phyloP scores from a whole-genome alignment of 352 stramenopile genomes.

The Pythium rhizo-oryzae region DNA sequence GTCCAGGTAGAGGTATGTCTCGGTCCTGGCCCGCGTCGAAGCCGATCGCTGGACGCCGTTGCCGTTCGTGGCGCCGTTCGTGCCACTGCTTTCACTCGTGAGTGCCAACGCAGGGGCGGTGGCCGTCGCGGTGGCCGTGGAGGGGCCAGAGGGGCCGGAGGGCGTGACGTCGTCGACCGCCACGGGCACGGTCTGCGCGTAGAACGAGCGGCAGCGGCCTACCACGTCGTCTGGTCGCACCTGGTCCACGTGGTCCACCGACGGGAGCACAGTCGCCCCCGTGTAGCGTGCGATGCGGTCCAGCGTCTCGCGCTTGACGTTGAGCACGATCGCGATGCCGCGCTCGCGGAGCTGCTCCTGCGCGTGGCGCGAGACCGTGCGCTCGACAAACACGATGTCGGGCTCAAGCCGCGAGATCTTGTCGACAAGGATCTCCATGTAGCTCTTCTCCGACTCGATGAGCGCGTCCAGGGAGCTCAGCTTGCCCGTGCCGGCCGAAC shows the following conservation, averaged over 20 bases:
- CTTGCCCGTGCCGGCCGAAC: conserved; percentile 76
- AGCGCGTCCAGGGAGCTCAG: conserved; percentile 96
- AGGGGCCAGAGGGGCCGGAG: not conserved
- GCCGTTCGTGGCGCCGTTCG: conserved; percentile 22
- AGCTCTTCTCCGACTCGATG: conserved; percentile 96
- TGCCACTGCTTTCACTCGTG: not conserved
- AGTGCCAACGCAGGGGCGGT: not conserved
- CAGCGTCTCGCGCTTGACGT: conserved; percentile 93
- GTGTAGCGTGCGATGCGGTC: conserved; percentile 94
- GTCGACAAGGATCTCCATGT: conserved; percentile 96
- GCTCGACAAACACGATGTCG: conserved; percentile 95
- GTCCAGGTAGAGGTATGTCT: conserved; percentile 95
- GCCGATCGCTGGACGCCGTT: conserved; percentile 17
- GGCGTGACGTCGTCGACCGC: conserved; percentile 34
- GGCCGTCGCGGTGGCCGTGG: not conserved
- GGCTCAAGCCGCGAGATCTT: conserved; percentile 96
- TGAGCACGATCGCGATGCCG: conserved; percentile 93
- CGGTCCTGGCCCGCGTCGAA: conserved; percentile 44
- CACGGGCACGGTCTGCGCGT: conserved; percentile 61
- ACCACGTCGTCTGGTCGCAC: conserved; percentile 51
- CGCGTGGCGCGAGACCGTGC: conserved; percentile 87
- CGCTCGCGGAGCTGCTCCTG: conserved; percentile 93
- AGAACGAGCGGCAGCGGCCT: conserved; percentile 71
- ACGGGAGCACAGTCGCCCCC: conserved; percentile 90
- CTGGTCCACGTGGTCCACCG: conserved; percentile 92